phyloP scores from a whole-genome alignment of 345 rosid genomes.

The Microthlaspi erraticum region DNA sequence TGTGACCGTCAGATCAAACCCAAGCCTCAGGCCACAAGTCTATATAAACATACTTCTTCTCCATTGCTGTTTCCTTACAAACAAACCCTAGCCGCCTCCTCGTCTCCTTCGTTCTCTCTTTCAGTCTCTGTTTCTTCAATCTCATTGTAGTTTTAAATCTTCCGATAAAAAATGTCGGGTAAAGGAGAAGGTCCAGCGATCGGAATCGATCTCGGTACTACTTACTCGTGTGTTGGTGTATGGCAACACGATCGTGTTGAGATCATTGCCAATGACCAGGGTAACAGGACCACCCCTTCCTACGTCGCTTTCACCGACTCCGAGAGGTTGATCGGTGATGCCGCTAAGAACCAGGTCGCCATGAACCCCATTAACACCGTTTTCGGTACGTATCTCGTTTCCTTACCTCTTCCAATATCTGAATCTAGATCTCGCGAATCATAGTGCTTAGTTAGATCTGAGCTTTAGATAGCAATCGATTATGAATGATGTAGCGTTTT shows the following conservation, averaged over 20 bases:
- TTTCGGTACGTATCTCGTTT: slow-evolving; percentile 53
- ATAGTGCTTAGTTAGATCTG: slow-evolving; percentile 33
- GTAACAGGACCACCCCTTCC: slow-evolving; percentile 74
- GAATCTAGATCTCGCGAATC: slow-evolving; percentile 13
- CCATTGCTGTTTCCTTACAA: neutral
- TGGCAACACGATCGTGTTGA: slow-evolving; percentile 86
- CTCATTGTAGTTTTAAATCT: slow-evolving; percentile 7
- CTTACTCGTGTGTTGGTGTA: slow-evolving; percentile 78
- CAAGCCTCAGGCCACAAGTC: slow-evolving; percentile 24
- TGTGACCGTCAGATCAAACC: slow-evolving; percentile 45
- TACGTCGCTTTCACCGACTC: slow-evolving; percentile 70
- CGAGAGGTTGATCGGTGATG: slow-evolving; percentile 79
- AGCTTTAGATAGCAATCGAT: neutral
- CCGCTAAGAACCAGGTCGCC: slow-evolving; percentile 85
- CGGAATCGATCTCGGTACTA: slow-evolving; percentile 77
- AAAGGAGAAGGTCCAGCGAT: slow-evolving; percentile 86
- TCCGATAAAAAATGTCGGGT: slow-evolving; percentile 55
- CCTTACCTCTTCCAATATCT: neutral
- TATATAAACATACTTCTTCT: slow-evolving; percentile 37
- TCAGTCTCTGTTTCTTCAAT: slow-evolving; percentile 1
- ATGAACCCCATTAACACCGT: slow-evolving; percentile 78
- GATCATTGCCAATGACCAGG: slow-evolving; percentile 81
- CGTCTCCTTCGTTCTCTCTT: neutral
- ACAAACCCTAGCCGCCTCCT: slow-evolving; percentile 49
- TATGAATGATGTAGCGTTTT: neutral